These are phyloP conservation scores for Crataegus laevigata DNA, from an alignment of 306 rosid species.

Conservation along the genomic window DNA sequence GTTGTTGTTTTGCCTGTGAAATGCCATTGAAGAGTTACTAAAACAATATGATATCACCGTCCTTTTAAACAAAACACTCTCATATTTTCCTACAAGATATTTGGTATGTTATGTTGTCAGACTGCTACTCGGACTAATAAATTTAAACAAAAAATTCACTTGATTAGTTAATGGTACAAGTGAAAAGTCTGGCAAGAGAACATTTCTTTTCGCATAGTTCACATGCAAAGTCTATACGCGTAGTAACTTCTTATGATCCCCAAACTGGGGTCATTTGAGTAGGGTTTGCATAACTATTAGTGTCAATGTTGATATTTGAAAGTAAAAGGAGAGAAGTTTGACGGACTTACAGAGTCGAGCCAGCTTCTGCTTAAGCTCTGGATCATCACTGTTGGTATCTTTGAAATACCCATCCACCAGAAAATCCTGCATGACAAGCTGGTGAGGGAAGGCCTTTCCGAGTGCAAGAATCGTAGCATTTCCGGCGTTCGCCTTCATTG, in stretches of 20 bases:
- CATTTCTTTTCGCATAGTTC: neutral
- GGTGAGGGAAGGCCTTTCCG: conserved; percentile 95
- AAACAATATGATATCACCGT: neutral
- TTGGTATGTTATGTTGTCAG: neutral
- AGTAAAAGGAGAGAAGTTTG: neutral
- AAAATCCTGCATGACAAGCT: conserved; percentile 85
- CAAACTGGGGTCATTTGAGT: neutral
- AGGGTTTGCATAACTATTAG: neutral
- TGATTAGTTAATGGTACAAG: neutral
- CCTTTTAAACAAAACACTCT: neutral
- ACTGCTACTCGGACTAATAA: neutral
- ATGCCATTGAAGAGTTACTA: conserved; percentile 6
- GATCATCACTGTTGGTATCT: conserved; percentile 79
- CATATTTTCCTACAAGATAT: neutral
- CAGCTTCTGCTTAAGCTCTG: conserved; percentile 72
- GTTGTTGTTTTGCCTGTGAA: conserved; percentile 80
- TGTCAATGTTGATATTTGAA: neutral
- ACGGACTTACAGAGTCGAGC: conserved; percentile 63
- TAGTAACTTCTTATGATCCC: neutral
- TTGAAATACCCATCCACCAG: conserved; percentile 87
- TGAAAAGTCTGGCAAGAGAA: neutral
- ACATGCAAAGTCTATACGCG: neutral
- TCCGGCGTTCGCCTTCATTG: conserved; percentile 42
- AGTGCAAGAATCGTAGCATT: conserved; percentile 78
- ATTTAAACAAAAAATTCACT: no score